A percentile compares a stretch with the other conserved stretches of the same genome.
phyloP scores from a whole-genome alignment of 768 basidiomycete species.

The Mycena alexandri region DNA sequence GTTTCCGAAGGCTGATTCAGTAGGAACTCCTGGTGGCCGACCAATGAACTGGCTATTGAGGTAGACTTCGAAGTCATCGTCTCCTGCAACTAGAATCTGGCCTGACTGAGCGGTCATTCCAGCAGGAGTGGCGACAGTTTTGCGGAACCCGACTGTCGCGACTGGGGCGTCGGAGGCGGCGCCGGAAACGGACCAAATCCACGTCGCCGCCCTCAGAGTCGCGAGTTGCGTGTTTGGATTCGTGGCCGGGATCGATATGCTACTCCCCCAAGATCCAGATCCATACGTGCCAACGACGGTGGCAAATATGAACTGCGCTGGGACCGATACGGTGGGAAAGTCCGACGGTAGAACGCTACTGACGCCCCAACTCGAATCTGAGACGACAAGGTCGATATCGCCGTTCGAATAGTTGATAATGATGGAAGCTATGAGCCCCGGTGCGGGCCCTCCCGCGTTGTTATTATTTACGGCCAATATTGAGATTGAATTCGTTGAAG shows the following conservation, averaged over 20 bases:
- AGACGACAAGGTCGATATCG: conserved; percentile 16
- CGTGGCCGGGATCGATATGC: not conserved
- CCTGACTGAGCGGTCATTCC: conserved; percentile 26
- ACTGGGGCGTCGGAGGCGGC: conserved; percentile 12
- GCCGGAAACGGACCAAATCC: conserved; percentile 27
- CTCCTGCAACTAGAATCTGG: conserved; percentile 13
- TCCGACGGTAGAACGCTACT: conserved; percentile 8
- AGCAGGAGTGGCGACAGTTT: conserved; percentile 21
- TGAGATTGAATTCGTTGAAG: not conserved
- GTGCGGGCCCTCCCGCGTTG: conserved; percentile 1
- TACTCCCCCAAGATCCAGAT: conserved; percentile 27
- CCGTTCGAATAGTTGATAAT: conserved; percentile 15
- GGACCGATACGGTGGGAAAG: conserved; percentile 13
- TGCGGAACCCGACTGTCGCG: conserved; percentile 30
- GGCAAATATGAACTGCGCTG: conserved; percentile 17
- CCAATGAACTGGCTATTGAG: conserved; percentile 22
- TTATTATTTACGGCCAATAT: conserved; percentile 5
- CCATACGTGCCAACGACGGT: conserved; percentile 6
- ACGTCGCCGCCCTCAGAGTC: conserved; percentile 7
- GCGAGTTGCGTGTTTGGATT: not conserved
- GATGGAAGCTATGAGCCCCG: conserved; percentile 22
- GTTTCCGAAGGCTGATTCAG: not conserved
- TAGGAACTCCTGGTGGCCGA: not conserved
- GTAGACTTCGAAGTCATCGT: conserved; percentile 26
- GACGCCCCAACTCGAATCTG: conserved; percentile 26